Base-by-base conservation (phyloP, 441 rosid species). In the Cnidoscolus chayamansa region DNA sequence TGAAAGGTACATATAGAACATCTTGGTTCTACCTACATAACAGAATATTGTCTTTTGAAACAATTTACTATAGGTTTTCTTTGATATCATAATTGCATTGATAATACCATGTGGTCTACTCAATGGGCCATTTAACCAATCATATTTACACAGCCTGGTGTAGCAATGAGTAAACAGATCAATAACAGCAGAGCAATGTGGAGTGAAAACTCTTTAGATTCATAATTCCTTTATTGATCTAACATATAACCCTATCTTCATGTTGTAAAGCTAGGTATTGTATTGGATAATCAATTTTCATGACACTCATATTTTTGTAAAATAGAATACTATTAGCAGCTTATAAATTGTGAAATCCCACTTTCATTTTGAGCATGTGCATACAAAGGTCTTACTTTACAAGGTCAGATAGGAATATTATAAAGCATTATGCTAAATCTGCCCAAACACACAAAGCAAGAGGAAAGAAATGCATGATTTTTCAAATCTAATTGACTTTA, bases 361-460 rank as follows among this genome's bases (percentile, higher is more conserved):
- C 45, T 40, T 40, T 40, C 45, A 40, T 40, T 13, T 4, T 7
- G 30, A 40, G 35, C 10, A 11, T 11, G 48, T 7, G 13, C 9
- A 63, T n/a, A 40, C 49, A 11, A 12, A 43, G 7, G 11, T 45
- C 32, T 57, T 19, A 56, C 11, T 16, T 47, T 57, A 60, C 40
- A 10, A 13, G 37, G 30, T 71, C 9, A 65, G 56, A 17, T 40
- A 56, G 13, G 56, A 43, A 56, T 30, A 65, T 1, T 20, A 30
- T 7, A 53, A 53, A 72, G 54, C 62, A 65, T 8, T 43, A 65
- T 55, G 69, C 16, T 11, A 71, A 63, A 71, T 61, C 59, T 51
- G 32, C n/a, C 55, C 45, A 53, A 20, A 3, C 59, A 5, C 10
- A 20, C 11, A 10, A 37, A 19, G 4, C 0, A 17, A 19, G 47